These are phyloP conservation scores for Trametes pubescens DNA, from an alignment of 1,284 basidiomycete species.

Conservation along the genomic window DNA sequence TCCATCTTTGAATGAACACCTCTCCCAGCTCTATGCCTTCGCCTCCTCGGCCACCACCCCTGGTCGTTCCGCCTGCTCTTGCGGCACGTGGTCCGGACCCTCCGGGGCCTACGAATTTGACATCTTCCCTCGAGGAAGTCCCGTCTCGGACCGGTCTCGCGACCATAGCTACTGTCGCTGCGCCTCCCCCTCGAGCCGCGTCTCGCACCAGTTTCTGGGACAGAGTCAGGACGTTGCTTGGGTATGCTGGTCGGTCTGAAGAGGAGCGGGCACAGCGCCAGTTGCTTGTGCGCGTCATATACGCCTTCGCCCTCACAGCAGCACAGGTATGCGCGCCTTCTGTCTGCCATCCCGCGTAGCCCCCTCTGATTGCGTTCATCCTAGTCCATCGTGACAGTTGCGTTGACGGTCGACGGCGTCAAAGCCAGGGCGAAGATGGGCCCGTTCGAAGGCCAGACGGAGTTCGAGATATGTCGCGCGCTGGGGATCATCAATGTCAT, in stretches of 20 bases:
- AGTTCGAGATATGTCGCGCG: neutral
- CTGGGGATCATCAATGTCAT: conserved; percentile 5
- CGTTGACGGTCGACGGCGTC: neutral
- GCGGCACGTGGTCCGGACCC: neutral
- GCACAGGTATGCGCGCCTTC: neutral
- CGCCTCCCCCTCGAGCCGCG: neutral
- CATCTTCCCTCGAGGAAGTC: neutral
- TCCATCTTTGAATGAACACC: neutral
- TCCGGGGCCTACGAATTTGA: neutral
- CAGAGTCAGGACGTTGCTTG: neutral
- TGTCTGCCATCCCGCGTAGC: neutral
- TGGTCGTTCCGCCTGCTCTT: neutral
- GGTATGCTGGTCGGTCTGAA: neutral
- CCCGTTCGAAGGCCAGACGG: neutral
- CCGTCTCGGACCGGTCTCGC: neutral
- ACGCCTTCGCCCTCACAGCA: neutral
- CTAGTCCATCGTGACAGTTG: conserved; percentile 1
- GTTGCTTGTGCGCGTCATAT: neutral
- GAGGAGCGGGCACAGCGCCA: neutral
- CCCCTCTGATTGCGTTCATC: neutral
- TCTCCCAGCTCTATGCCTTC: neutral
- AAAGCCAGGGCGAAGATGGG: neutral
- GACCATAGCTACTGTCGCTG: neutral
- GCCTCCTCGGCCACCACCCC: neutral
- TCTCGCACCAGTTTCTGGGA: neutral